Evolutionary conservation across 345 rosid genomes (phyloP), one percentile per base, ranked within the genome.

Genomic region (Rubroshorea leprosula): DNA sequence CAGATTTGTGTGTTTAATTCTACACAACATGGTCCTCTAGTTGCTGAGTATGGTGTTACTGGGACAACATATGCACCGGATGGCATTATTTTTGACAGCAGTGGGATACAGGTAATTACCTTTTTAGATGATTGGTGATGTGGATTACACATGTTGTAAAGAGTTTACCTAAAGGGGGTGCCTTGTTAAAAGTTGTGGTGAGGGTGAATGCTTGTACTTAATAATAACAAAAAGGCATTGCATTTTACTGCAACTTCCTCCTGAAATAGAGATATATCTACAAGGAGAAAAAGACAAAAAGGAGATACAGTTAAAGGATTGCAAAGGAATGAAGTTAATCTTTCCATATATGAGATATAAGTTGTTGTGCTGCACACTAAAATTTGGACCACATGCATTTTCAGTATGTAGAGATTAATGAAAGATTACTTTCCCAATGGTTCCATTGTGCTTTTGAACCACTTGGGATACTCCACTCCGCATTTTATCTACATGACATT

Each of bases 51-150:
- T 74, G 75, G 65, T 78, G 91, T 89, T 58, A 77, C 87, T 57
- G 99, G 99, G 67, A 89, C 99, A 69, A 85, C 96, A 27, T 93
- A 87, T 80, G 91, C 99, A 58, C 99, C 99, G 59, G 99, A 93
- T 70, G 97, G 99, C 63, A 65, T 76, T 51, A 79, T 93, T 57
- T 83, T 72, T 70, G 94, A 82, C 68, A 74, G 79, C 76, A 72
- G 50, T 17, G 92, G 78, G 49, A 55, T 57, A 57, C 88, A 85
- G 99, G 99, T 93, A 75, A 57, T 65, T 39, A 6, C 62, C 65
- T 58, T n/a, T 70, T 44, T 31, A n/a, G 51, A 55, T 54, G 43
- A 20, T 54, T 62, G 47, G 24, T 44, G 47, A 2, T 44, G n/a
- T n/a, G n/a, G n/a, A 44, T 14, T 44, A 5, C 16, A 44, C 47